Conservation (phyloP, 2,329 filamentous ascomycete genomes). For the Bipolaris bicolor region DNA sequence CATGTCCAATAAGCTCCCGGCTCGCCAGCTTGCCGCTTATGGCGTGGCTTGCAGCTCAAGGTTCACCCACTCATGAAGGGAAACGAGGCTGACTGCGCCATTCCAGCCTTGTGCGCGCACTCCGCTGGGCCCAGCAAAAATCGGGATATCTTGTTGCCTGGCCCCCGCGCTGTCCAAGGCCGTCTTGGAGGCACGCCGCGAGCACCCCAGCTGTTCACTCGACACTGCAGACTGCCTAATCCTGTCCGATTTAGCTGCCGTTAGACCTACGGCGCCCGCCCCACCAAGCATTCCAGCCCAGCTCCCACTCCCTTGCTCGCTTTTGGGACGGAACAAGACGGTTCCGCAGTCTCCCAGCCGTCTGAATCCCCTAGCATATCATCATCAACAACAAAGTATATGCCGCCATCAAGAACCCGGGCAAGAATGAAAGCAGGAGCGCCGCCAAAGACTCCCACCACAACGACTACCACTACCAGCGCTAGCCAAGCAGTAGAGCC, state of each 20-base stretch:
- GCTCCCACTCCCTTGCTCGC: conserved; percentile 25
- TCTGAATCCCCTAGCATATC: conserved; percentile 13
- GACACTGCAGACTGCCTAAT: conserved; percentile 22
- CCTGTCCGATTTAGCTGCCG: conserved; percentile 37
- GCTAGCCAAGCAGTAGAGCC: conserved; percentile 34
- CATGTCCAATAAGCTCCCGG: conserved; percentile 44
- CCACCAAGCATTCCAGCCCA: conserved; percentile 37
- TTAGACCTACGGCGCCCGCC: conserved; percentile 34
- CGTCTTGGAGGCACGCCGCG: conserved; percentile 32
- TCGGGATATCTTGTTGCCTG: conserved; percentile 46
- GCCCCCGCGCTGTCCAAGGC: conserved; percentile 37
- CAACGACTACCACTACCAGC: conserved; percentile 27
- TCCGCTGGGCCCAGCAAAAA: conserved; percentile 38
- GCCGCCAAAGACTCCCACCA: conserved; percentile 31
- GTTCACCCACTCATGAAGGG: conserved; percentile 45
- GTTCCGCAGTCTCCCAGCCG: conserved; percentile 21
- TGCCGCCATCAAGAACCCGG: conserved; percentile 45
- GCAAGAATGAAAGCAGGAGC: conserved; percentile 44
- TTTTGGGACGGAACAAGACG: conserved; percentile 15
- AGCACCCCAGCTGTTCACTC: conserved; percentile 26
- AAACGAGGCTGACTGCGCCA: conserved; percentile 48
- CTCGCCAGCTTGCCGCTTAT: conserved; percentile 45
- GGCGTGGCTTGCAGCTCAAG: conserved; percentile 44
- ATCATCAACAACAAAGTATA: conserved; percentile 23
- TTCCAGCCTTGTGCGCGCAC: conserved; percentile 46